A percentile compares a stretch with the other conserved stretches of the same genome.
Conservation (phyloP, 805 yeast genomes). For the Sugiyamaella americana region DNA sequence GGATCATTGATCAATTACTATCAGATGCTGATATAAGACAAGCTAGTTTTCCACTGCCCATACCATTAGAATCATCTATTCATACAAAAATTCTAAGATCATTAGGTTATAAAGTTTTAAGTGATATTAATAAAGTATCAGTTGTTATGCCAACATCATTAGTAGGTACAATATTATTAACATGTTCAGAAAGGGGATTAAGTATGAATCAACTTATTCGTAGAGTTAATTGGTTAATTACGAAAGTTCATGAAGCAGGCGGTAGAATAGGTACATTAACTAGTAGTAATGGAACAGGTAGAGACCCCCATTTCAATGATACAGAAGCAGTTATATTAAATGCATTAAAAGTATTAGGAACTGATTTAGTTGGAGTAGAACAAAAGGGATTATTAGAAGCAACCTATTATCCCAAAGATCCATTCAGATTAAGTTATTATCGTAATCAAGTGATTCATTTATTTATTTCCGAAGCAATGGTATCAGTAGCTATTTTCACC, state of each 20-base stretch:
- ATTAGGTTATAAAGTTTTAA: slow-evolving; percentile 48
- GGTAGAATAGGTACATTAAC: slow-evolving; percentile 36
- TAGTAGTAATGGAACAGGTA: slow-evolving; percentile 12
- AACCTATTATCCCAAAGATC: slow-evolving; percentile 39
- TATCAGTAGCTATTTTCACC: slow-evolving; percentile 37
- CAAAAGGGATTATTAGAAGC: slow-evolving; percentile 33
- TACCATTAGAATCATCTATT: slow-evolving; percentile 9
- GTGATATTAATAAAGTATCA: slow-evolving; percentile 45
- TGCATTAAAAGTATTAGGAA: slow-evolving; percentile 36
- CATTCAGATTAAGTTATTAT: slow-evolving; percentile 52
- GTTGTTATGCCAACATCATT: slow-evolving; percentile 50
- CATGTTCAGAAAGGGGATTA: slow-evolving; percentile 37
- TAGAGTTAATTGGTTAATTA: slow-evolving; percentile 33
- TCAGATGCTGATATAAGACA: slow-evolving; percentile 7
- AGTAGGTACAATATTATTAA: slow-evolving; percentile 42
- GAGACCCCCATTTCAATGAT: slow-evolving; percentile 18
- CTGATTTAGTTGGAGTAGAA: slow-evolving; percentile 32
- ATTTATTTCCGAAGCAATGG: slow-evolving; percentile 47
- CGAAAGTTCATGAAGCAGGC: slow-evolving; percentile 31
- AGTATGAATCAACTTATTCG: slow-evolving; percentile 31
- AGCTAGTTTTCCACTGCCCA: slow-evolving; percentile 8
- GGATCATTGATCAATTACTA: slow-evolving; percentile 28
- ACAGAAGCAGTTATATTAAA: slow-evolving; percentile 33
- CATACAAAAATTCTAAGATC: slow-evolving; percentile 37
- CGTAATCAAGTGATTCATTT: slow-evolving; percentile 52